Base-by-base conservation (phyloP, 495 filamentous ascomycete species). In the Beverwykella pulmonaria region DNA sequence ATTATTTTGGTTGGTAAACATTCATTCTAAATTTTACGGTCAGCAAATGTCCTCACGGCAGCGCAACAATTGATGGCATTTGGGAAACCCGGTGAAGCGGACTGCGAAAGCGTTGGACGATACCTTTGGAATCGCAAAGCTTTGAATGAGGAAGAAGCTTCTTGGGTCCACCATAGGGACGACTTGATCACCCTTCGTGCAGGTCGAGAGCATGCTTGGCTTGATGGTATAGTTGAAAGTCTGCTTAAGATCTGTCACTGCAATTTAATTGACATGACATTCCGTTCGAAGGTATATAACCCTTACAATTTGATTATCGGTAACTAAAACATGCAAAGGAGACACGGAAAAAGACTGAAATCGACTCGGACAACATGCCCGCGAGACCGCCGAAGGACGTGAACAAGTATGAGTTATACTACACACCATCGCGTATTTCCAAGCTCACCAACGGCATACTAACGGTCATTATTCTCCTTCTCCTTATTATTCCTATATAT, bases 401-500 rank as follows among this genome's bases (percentile, higher is more conserved):
- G 78, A 49, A 75, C 75, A n/a, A 34, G 29, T 2, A 63, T 7
- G 49, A 70, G n/a, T 68, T 79, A 10, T 80, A 77, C 62, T 79
- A 74, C 54, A 68, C 72, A 14, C 70, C 69, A 0, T 52, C 47
- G 0, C 65, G 79, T 0, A 72, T 80, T 9, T 61, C 73, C 15
- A 68, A 25, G 0, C 65, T 77, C 22, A 71, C 71, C 0, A 73
- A 73, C 2, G 23, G 75, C 8, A 71, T 75, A 61, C 56, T 74
- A 8, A 63, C 53, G 5, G 23, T 67, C 22, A 59, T 73, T 7
- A 70, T 80, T 2, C 48, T 79, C 2, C 61, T 71, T 4, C 72
- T 81, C 1, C 71, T 80, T 0, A 56, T 79, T 19, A 32, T 80
- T 1, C 79, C 79, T 19, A 71, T 74, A 6, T 74, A 71, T 55